Conservation (phyloP, 1,139 yeast genomes). For the Hansenula anomala region DNA sequence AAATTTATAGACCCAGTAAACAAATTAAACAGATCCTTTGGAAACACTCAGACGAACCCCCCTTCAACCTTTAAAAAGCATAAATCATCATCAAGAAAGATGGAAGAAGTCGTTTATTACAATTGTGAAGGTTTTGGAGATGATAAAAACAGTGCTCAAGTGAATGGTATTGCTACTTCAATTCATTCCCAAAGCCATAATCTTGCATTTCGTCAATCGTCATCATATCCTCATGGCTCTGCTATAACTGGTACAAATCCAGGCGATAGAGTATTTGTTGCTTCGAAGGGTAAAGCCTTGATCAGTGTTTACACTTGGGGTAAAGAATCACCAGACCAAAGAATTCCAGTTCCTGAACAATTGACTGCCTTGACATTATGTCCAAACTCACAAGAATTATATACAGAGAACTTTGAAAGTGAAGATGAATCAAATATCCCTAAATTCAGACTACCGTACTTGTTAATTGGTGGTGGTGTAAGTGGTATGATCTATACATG, state of each 20-base stretch:
- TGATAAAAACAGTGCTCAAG: constrained; percentile 39
- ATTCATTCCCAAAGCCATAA: constrained; percentile 44
- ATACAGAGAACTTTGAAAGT: constrained; percentile 7
- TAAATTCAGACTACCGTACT: constrained; percentile 53
- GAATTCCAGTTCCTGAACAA: constrained; percentile 82
- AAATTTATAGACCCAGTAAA: background rate
- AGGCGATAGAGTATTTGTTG: constrained; percentile 48
- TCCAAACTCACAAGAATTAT: constrained; percentile 27
- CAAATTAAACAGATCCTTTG: background rate
- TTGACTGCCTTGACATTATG: constrained; percentile 52
- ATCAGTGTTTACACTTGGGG: constrained; percentile 71
- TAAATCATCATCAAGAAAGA: constrained; percentile 14
- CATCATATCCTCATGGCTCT: constrained; percentile 35
- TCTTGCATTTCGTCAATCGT: constrained; percentile 52
- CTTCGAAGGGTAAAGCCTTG: constrained; percentile 66
- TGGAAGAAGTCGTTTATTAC: constrained; percentile 62
- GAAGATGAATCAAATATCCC: constrained; percentile 19
- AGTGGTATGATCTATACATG: constrained; percentile 78
- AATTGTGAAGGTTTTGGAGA: constrained; percentile 44
- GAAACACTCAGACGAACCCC: too few relatives aligned
- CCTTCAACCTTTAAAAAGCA: too few relatives aligned
- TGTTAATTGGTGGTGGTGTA: constrained; percentile 66
- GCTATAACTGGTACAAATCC: constrained; percentile 38
- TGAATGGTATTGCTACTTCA: constrained; percentile 45
- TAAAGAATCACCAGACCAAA: constrained; percentile 79